Evolutionary conservation across 768 basidiomycete species (phyloP), one percentile per base, ranked within the genome.

Genomic region (Podaxis carcinomalis): DNA sequence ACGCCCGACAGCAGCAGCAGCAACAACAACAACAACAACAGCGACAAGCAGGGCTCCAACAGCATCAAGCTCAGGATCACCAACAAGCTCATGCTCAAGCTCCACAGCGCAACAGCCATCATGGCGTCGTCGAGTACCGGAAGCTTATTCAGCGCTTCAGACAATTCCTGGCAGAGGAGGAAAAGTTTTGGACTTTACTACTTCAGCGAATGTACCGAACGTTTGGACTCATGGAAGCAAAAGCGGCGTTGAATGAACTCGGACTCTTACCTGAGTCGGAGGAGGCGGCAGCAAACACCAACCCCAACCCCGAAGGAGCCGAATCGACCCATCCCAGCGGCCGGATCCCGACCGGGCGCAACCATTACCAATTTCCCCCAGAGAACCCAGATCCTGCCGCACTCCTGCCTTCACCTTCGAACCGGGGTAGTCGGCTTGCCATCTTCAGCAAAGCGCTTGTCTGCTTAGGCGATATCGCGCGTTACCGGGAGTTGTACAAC

Each of bases 381-480:
- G 84, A 88, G 53, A 82, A 83, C 54, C 69, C 75, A 1, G 64
- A 66, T n/a, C 69, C 74, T 19, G 70, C 73, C 27, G 67, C 70
- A 28, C 27, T 54, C 19, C n/a, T 53, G 28, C 52, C 51, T 7
- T 25, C 42, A 16, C 76, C 81, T 6, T 68, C 78, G 40, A 81
- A 80, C 7, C 83, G 83, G 54, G 82, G 83, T 59, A 79, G 78
- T 62, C 83, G 87, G 59, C 76, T 95, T n/a, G 83, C 85, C 9
- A 86, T 92, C 47, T 75, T 95, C 46, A 90, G 88, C 76, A 97
- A 96, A 75, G 87, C 90, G 6, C 77, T 99, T 57, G 87, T 98
- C 19, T 96, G 91, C 71, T 81, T 95, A 7, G 97, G 97, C 10
- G 97, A 99, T 68, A 88, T 99, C 51, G 92, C 94, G 62, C 83